Conservation (phyloP, 176 grass and related monocot genomes). For the Triticum dicoccoides region DNA sequence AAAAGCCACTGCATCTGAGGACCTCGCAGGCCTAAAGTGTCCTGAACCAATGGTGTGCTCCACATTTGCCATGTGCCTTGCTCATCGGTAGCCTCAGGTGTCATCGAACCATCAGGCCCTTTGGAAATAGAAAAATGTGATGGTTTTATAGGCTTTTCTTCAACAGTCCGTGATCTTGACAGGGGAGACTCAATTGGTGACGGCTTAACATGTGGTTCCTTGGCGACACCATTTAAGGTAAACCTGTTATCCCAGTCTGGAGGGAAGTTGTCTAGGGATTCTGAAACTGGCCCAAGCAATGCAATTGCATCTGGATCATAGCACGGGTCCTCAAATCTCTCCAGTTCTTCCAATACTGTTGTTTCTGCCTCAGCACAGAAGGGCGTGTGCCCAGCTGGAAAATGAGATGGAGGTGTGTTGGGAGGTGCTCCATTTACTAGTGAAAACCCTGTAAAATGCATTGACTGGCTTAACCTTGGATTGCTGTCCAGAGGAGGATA, state of each 20-base stretch:
- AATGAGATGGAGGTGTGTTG: slow-evolving; percentile 29
- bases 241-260: slow-evolving; percentile 50
- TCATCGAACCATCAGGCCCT: slow-evolving; percentile 32
- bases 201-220: slow-evolving; percentile 56
- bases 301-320: slow-evolving; percentile 74
- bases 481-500: slow-evolving; percentile 54
- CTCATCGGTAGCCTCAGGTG: slow-evolving; percentile 47
- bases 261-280: slow-evolving; percentile 68
- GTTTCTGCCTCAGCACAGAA: slow-evolving; percentile 43
- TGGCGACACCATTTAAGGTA: slow-evolving; percentile 34
- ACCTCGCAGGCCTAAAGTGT: slow-evolving; percentile 64
- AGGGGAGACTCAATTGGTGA: slow-evolving; percentile 89
- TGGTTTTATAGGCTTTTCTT: slow-evolving; percentile 47
- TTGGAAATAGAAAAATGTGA: slow-evolving; percentile 22
- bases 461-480: slow-evolving; percentile 28
- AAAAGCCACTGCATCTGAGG: slow-evolving; percentile 56
- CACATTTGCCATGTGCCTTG: slow-evolving; percentile 90
- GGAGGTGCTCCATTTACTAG: slow-evolving; percentile 29
- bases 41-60: slow-evolving; percentile 75
- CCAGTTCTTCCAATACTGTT: slow-evolving; percentile 53
- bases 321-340: slow-evolving; percentile 86
- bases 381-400: slow-evolving; percentile 45
- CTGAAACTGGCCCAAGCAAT: slow-evolving; percentile 81
- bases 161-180: slow-evolving; percentile 46
- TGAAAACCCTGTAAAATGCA: slow-evolving; percentile 49